Conservation (phyloP, 495 filamentous ascomycete genomes). For the Penicillium desertorum region DNA sequence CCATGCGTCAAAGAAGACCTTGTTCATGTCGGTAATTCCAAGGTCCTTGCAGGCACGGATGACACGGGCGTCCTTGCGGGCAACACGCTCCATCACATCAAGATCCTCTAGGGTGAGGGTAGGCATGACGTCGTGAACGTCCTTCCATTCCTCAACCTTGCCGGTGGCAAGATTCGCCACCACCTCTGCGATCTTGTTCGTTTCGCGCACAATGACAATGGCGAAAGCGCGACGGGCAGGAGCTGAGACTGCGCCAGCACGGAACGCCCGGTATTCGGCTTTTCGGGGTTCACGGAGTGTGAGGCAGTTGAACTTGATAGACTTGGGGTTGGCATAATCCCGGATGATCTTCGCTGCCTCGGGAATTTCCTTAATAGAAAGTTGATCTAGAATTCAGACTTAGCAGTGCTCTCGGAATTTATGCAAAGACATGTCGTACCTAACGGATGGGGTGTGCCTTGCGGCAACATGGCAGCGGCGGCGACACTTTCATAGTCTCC, state of each 20-base stretch:
- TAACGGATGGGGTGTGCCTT: conserved; percentile 32
- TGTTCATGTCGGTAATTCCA: conserved; percentile 83
- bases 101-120: conserved; percentile 89
- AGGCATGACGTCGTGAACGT: conserved; percentile 72
- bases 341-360: conserved; percentile 34
- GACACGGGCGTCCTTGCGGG: conserved; percentile 72
- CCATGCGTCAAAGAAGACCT: conserved; percentile 72
- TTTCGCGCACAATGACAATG: conserved; percentile 36
- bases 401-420: neutral
- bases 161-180: conserved; percentile 70
- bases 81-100: conserved; percentile 74
- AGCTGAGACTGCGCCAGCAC: conserved; percentile 52
- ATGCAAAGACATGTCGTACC: conserved; percentile 16
- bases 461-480: conserved; percentile 33
- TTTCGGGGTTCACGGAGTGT: conserved; percentile 79
- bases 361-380: conserved; percentile 37
- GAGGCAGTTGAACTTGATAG: conserved; percentile 78
- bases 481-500: conserved; percentile 38
- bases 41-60: conserved; percentile 83
- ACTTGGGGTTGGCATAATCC: conserved; percentile 32
- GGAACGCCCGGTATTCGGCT: conserved; percentile 72
- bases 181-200: conserved; percentile 62
- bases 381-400: conserved; percentile 26
- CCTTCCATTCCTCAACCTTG: conserved; percentile 70
- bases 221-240: conserved; percentile 35